Evolutionary conservation across 1,139 yeast species (phyloP).

Genomic region (Wickerhamomyces sp.): DNA sequence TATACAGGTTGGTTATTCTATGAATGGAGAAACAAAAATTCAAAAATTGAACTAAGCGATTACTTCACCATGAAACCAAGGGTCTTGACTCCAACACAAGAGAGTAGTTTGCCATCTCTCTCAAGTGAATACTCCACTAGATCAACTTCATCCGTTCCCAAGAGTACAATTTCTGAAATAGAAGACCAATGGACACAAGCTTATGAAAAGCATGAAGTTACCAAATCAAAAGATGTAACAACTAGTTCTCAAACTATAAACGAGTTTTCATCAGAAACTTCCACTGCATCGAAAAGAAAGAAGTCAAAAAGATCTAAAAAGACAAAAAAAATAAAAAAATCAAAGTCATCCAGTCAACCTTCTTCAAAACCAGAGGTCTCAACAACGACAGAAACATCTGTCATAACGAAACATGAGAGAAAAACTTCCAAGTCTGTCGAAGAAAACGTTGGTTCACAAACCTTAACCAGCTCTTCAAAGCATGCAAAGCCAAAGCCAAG

Average conservation of each 20-base stretch:
- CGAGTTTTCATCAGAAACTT: too few species aligned
- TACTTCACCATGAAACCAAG: slow-evolving; percentile 22
- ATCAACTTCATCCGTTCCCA: background rate
- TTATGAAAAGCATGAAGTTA: background rate
- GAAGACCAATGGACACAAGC: background rate
- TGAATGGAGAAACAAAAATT: slow-evolving; percentile 7
- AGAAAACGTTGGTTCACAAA: background rate
- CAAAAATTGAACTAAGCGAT: slow-evolving; percentile 16
- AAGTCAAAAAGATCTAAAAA: too few species aligned
- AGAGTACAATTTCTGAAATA: background rate
- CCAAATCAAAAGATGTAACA: background rate
- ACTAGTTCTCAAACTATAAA: too few species aligned
- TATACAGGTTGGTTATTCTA: slow-evolving; percentile 14
- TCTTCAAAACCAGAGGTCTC: background rate
- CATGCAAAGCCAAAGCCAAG: too few species aligned
- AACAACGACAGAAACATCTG: background rate
- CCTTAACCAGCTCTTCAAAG: background rate
- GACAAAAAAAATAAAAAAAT: too few species aligned
- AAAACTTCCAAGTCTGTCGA: background rate
- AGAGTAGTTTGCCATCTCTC: background rate
- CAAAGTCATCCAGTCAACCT: too few species aligned
- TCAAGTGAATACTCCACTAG: background rate
- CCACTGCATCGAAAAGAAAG: background rate
- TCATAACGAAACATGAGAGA: too few species aligned
- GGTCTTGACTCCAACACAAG: slow-evolving; percentile 6